Base-by-base conservation (phyloP, 495 filamentous ascomycete species). In the Sordaria brevicollis region DNA sequence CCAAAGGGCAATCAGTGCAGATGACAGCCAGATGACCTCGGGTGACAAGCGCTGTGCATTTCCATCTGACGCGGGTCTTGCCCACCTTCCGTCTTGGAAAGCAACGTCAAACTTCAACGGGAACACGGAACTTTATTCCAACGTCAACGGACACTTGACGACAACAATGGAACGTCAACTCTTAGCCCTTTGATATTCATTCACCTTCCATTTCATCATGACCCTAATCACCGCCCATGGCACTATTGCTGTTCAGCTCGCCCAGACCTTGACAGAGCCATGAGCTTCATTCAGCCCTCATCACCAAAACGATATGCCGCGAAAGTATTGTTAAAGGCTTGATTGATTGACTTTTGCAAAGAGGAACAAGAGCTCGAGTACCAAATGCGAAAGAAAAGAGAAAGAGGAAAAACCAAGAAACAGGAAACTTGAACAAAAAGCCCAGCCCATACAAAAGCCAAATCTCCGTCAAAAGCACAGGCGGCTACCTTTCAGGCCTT, bases 271-370 rank as follows among this genome's bases (percentile, higher is more conserved):
- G 8, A 35, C 37, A 9, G 9, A 65, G 62, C 3, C 62, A n/a
- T 36, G 31, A 67, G 36, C 54, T 21, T 65, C 54, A 65, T 17
- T 35, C 21, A 21, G n/a, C 39, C 39, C 10, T 35, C 68, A 67
- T 39, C 19, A 71, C 39, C n/a, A 33, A 38, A 35, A 21, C 21
- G n/a, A 35, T 31, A 39, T 6, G 15, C 19, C 15, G 9, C 3
- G 31, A 67, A 34, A 36, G 5, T 70, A 39, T 75, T 33, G 68
- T 39, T 69, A 69, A 73, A 72, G 72, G 76, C 75, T 78, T 78
- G 76, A 76, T 78, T 78, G 76, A 76, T 76, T 78, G 76, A 73
- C 76, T 78, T 75, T 70, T 76, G 71, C 74, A 19, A 69, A 65
- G 35, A 72, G 31, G 68, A 37, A 65, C 38, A 33, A 39, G 69